Evolutionary conservation across 2,329 filamentous ascomycete species (phyloP), one percentile per base, ranked within the genome.

Genomic region (Tolypocladium album): DNA sequence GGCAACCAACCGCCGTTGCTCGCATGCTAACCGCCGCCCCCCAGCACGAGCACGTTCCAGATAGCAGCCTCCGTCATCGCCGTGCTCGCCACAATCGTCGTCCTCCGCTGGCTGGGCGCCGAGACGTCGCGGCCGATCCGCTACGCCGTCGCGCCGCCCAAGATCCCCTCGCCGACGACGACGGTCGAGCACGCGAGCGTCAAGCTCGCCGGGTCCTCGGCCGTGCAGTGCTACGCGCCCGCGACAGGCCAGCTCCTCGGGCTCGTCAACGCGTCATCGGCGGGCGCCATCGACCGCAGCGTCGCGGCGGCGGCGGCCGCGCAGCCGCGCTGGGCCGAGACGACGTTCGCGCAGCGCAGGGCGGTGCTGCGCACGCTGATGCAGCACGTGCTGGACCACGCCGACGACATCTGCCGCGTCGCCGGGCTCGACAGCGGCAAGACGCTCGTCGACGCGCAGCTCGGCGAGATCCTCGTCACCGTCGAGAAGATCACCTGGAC

Each of bases 401-500:
- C 97, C 72, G 88, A 93, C 65, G 82, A 88, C 34, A 95, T 99
- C 67, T 92, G 91, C 67, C 83, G 85, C 20, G 85, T 91, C 38
- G 93, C 92, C 57, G 95, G 90, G 69, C 81, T 96, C 42, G 94
- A 99, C 75, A 95, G 90, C 50, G 94, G 94, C 64, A 99, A 99
- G 81, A 97, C 95, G 2, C 89, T 93, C 79, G 86, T 97, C 45
- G 94, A 99, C 75, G 94, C 93, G 0, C 87, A 89, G 66, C 86
- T 99, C 60, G 94, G 94, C 58, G 94, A 99, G 80, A 92, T 97
- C 64, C 80, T 99, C 59, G 92, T 97, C 50, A 97, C 94, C 8
- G 87, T 84, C 0, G 94, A 97, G 79, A 97, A 96, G 78, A 81
- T 99, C 62, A 87, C 89, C 70, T 99, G 94, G 94, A 96, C 92